Percentiles rank a stretch among this genome's conserved stretches.
phyloP scores from a whole-genome alignment of 495 filamentous ascomycete species.

The Xylaria palmicola region DNA sequence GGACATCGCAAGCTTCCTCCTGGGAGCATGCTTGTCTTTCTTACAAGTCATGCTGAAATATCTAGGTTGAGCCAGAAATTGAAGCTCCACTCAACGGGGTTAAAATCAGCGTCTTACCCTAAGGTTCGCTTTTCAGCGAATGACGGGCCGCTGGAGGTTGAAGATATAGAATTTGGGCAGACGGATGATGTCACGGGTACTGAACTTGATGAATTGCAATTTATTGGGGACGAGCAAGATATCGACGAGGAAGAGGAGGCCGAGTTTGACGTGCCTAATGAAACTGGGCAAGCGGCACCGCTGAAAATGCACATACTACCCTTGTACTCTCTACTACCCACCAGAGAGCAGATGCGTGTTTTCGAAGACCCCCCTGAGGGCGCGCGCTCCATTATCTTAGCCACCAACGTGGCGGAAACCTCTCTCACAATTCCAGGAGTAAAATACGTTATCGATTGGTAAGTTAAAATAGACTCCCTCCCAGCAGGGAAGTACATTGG shows the following conservation, averaged over 20 bases:
- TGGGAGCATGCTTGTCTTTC: constrained; percentile 90
- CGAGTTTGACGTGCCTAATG: constrained; percentile 58
- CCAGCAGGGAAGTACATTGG: constrained; percentile 18
- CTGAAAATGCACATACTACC: constrained; percentile 79
- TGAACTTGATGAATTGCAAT: constrained; percentile 26
- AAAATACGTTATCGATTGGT: constrained; percentile 85
- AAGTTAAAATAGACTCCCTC: neutral
- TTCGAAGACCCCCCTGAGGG: constrained; percentile 85
- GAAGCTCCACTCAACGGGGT: constrained; percentile 63
- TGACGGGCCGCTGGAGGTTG: constrained; percentile 77
- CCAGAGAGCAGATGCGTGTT: constrained; percentile 88
- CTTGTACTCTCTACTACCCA: constrained; percentile 91
- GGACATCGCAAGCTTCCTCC: constrained; percentile 89
- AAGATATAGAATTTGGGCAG: constrained; percentile 82
- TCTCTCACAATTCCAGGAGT: constrained; percentile 95
- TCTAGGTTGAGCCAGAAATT: constrained; percentile 71
- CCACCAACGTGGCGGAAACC: constrained; percentile 97
- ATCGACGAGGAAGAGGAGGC: constrained; percentile 59
- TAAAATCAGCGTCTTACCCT: constrained; percentile 53
- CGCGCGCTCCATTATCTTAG: constrained; percentile 83
- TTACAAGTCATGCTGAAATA: constrained; percentile 95
- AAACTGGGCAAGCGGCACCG: constrained; percentile 52
- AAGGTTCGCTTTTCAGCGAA: constrained; percentile 71
- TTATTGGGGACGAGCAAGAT: constrained; percentile 50
- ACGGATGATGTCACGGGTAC: constrained; percentile 47